These are phyloP conservation scores for Hypoxylon sp. DNA, from an alignment of 2,329 filamentous ascomycete species.

Conservation along the genomic window DNA sequence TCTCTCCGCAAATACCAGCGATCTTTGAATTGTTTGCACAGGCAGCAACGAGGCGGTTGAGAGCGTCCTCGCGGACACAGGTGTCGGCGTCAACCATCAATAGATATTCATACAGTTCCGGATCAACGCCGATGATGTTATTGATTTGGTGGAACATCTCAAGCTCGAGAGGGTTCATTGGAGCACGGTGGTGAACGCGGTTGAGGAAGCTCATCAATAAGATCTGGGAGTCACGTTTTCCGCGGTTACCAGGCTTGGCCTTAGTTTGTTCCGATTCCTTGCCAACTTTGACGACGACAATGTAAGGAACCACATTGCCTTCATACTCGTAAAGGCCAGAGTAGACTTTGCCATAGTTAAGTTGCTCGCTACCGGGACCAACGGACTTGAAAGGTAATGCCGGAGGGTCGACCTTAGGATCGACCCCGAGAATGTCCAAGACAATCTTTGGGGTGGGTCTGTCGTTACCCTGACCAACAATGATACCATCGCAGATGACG, in stretches of 20 bases:
- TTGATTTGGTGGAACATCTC: constrained; percentile 99
- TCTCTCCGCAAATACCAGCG: constrained; percentile 97
- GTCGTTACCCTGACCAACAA: constrained; percentile 95
- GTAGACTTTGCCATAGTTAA: constrained; percentile 99
- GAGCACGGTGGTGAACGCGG: constrained; percentile 91
- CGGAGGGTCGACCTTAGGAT: constrained; percentile 95
- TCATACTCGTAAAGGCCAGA: constrained; percentile 97
- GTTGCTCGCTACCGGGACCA: constrained; percentile 87
- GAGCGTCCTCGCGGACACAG: constrained; percentile 88
- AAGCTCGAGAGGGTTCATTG: constrained; percentile 95
- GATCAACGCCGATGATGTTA: constrained; percentile 98
- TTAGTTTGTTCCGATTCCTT: constrained; percentile 95
- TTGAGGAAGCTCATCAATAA: constrained; percentile 97
- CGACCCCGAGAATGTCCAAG: constrained; percentile 94
- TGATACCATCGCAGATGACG: constrained; percentile 97
- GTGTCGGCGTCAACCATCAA: constrained; percentile 99
- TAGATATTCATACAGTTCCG: constrained; percentile 96
- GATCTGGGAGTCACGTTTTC: constrained; percentile 98
- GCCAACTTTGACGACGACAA: constrained; percentile 96
- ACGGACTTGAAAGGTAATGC: constrained; percentile 95
- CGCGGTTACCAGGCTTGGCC: constrained; percentile 95
- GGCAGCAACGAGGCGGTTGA: constrained; percentile 91
- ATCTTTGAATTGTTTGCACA: constrained; percentile 97
- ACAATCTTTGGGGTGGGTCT: constrained; percentile 97
- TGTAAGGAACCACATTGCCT: constrained; percentile 95